These are phyloP conservation scores for Earliella scabrosa DNA, from an alignment of 1,284 basidiomycete species.

Conservation along the genomic window DNA sequence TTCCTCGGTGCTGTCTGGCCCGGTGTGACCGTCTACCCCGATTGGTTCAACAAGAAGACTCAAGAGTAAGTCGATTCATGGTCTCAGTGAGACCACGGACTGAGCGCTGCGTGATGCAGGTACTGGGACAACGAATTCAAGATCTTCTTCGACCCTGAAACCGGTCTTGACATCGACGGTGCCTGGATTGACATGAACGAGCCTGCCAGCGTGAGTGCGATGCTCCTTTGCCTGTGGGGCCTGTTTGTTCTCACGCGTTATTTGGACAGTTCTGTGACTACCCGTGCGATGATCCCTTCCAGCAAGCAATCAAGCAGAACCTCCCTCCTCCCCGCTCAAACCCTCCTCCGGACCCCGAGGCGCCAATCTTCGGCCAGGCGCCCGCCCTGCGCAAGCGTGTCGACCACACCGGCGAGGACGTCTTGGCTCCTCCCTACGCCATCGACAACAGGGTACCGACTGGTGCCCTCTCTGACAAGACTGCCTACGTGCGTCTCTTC, in stretches of 20 bases:
- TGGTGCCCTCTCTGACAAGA: slow-evolving; percentile 51
- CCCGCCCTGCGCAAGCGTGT: slow-evolving; percentile 36
- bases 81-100: no score
- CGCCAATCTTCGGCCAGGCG: slow-evolving; percentile 52
- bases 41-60: slow-evolving; percentile 68
- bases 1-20: slow-evolving; percentile 74
- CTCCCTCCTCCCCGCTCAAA: slow-evolving; percentile 58
- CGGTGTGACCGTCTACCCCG: slow-evolving; percentile 67
- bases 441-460: slow-evolving; percentile 59
- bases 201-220: slow-evolving; percentile 52
- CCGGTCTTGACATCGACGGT: slow-evolving; percentile 68
- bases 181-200: slow-evolving; percentile 81
- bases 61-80: slow-evolving; percentile 51
- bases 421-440: slow-evolving; percentile 57
- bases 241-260: not conserved
- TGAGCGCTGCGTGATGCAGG: slow-evolving; percentile 32
- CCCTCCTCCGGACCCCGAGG: slow-evolving; percentile 52
- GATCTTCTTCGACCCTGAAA: slow-evolving; percentile 58
- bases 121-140: slow-evolving; percentile 69
- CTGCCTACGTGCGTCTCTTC: slow-evolving; percentile 50
- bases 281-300: slow-evolving; percentile 61
- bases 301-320: slow-evolving; percentile 52
- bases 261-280: slow-evolving; percentile 56
- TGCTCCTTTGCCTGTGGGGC: not conserved
- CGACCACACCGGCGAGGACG: slow-evolving; percentile 37